Percentiles rank a stretch among this genome's conserved stretches.
phyloP scores from a whole-genome alignment of 2,329 filamentous ascomycete genomes.

The Fonsecaea monophora region DNA sequence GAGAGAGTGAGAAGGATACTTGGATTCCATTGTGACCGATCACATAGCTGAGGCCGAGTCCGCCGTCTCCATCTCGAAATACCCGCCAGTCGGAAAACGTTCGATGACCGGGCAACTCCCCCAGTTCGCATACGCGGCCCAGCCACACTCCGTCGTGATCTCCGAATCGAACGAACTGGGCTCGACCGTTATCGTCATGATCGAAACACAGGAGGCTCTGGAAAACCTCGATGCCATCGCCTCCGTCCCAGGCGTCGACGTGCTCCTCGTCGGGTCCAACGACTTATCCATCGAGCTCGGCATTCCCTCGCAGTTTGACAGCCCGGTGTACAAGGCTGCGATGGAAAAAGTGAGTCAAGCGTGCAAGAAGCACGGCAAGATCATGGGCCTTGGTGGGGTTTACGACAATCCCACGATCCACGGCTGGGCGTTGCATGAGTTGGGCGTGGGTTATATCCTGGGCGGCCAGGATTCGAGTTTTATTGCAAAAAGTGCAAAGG shows the following conservation, averaged over 20 bases:
- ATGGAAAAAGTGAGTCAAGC: slow-evolving; percentile 21
- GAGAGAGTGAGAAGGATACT: not conserved
- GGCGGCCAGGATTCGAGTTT: slow-evolving; percentile 34
- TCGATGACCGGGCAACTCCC: slow-evolving; percentile 29
- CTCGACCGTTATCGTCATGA: slow-evolving; percentile 32
- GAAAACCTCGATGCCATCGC: slow-evolving; percentile 31
- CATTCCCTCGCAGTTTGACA: slow-evolving; percentile 27
- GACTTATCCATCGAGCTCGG: slow-evolving; percentile 29
- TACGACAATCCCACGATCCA: slow-evolving; percentile 21
- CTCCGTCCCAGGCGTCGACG: slow-evolving; percentile 27
- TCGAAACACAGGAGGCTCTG: slow-evolving; percentile 28
- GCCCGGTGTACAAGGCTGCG: slow-evolving; percentile 7
- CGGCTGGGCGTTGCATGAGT: slow-evolving; percentile 16
- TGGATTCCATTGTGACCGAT: not conserved
- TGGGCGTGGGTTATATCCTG: slow-evolving; percentile 30
- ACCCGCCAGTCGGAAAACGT: slow-evolving; percentile 25
- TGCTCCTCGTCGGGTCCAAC: slow-evolving; percentile 30
- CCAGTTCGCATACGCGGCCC: slow-evolving; percentile 19
- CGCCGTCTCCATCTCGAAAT: slow-evolving; percentile 23
- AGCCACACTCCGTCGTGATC: slow-evolving; percentile 2
- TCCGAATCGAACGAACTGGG: slow-evolving; percentile 9
- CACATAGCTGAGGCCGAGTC: slow-evolving; percentile 20
- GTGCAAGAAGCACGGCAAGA: slow-evolving; percentile 20
- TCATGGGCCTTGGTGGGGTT: slow-evolving; percentile 20
- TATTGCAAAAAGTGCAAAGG: slow-evolving; percentile 27